Evolutionary conservation across 2,329 filamentous ascomycete species (phyloP).

Genomic region (Coniella vitis): DNA sequence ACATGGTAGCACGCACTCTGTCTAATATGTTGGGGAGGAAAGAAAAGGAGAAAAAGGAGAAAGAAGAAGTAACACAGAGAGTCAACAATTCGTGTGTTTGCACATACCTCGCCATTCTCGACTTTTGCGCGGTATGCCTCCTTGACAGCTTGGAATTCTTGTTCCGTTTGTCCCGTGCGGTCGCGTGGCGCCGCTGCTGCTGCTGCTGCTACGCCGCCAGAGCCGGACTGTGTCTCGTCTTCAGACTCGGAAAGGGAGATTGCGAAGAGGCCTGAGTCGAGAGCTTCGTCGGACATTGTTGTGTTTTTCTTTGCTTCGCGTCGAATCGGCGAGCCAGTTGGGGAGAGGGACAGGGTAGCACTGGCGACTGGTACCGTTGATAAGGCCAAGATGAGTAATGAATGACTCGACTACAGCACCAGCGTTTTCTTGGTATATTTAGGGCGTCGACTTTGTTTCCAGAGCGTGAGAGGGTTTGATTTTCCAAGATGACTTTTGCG

Average conservation of each 20-base stretch:
- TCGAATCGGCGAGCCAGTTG: not conserved
- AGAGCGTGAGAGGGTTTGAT: too few relatives aligned
- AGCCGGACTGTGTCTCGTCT: conserved; percentile 9
- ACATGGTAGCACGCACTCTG: too few relatives aligned
- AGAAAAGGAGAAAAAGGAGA: conserved; percentile 1
- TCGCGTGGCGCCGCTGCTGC: conserved; percentile 16
- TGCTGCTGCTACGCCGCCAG: conserved; percentile 4
- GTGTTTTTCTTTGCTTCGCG: not conserved
- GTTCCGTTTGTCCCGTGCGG: conserved; percentile 38
- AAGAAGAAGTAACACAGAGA: not conserved
- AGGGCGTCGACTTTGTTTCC: too few relatives aligned
- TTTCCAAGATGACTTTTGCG: too few relatives aligned
- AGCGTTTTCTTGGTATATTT: too few relatives aligned
- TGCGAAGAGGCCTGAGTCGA: conserved; percentile 31
- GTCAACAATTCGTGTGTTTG: too few relatives aligned
- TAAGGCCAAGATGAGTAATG: too few relatives aligned
- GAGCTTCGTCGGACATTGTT: conserved; percentile 27
- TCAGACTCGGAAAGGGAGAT: conserved; percentile 37
- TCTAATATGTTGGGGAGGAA: not conserved
- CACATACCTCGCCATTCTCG: conserved; percentile 47
- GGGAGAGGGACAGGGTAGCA: too few relatives aligned
- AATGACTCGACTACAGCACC: too few relatives aligned
- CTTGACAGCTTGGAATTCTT: conserved; percentile 41
- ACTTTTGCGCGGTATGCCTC: conserved; percentile 39
- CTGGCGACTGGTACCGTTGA: too few relatives aligned